Conservation (phyloP, 2,329 filamentous ascomycete species). For the Colletotrichum salicis region DNA sequence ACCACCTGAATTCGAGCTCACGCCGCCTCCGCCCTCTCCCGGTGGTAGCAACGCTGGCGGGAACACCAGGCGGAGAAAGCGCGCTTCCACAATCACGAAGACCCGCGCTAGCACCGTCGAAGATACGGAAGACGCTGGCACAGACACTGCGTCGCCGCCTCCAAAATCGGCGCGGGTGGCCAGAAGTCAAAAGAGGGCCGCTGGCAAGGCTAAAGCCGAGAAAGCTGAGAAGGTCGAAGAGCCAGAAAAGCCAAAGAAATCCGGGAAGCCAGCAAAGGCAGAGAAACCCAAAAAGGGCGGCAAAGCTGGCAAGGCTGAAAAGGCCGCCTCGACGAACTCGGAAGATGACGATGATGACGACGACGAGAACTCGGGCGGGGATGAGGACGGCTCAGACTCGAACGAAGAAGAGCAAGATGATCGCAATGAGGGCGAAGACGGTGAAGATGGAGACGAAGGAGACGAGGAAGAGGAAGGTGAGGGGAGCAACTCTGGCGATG, state of each 20-base stretch:
- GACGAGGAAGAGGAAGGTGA: slow-evolving; percentile 41
- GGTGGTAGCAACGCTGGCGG: slow-evolving; percentile 25
- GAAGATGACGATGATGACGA: slow-evolving; percentile 36
- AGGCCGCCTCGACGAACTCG: slow-evolving; percentile 47
- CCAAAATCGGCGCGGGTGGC: slow-evolving; percentile 50
- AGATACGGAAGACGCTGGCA: slow-evolving; percentile 59
- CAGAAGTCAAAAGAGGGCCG: slow-evolving; percentile 51
- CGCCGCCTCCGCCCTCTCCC: slow-evolving; percentile 36
- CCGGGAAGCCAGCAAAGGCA: slow-evolving; percentile 46
- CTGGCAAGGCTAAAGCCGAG: slow-evolving; percentile 51
- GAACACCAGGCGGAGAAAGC: slow-evolving; percentile 55
- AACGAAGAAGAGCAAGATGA: slow-evolving; percentile 35
- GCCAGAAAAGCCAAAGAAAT: slow-evolving; percentile 25
- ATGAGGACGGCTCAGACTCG: slow-evolving; percentile 3
- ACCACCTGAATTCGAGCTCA: slow-evolving; percentile 56
- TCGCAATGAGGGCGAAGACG: slow-evolving; percentile 42
- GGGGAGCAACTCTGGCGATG: slow-evolving; percentile 44
- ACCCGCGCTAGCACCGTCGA: slow-evolving; percentile 59
- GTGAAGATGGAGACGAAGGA: slow-evolving; percentile 47
- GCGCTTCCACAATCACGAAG: slow-evolving; percentile 50
- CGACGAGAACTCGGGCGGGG: slow-evolving; percentile 43
- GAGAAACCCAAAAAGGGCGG: slow-evolving; percentile 43
- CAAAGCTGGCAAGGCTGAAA: slow-evolving; percentile 39
- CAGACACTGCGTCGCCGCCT: slow-evolving; percentile 52
- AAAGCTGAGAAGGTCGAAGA: slow-evolving; percentile 47